Base-by-base conservation (phyloP, 2,329 filamentous ascomycete species). In the Dothideomycetidae sp. region DNA sequence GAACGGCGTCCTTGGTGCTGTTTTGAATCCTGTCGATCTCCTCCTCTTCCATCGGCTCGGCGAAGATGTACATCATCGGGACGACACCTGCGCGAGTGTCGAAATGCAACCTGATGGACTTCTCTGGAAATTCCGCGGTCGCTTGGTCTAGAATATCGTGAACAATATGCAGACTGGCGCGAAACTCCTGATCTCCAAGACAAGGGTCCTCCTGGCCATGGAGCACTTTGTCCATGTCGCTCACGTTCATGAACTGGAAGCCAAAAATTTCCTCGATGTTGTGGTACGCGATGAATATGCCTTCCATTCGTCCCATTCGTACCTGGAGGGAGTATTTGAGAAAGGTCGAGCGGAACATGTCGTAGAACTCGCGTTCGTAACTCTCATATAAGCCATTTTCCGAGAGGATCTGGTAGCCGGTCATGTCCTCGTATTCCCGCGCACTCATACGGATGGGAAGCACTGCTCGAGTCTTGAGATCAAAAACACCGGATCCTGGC, bases 251-350 rank as follows among this genome's bases (percentile, higher is more conserved):
- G 54, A 98, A 98, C 58, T 98, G 90, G 57, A 98, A 98, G 4
- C 90, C 90, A 54, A 98, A 98, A 34, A 98, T 93, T 39, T 86
- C 80, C 58, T 86, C 71, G 2, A 85, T 82, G 55, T 98, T 98
- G 64, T 98, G 90, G 55, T 77, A 98, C 2, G 90, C 90, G 14
- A 96, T 81, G 53, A 96, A 98, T 34, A 96, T 94, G 37, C 90
- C 90, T 53, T 98, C 88, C 92, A 98, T 98, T 34, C 86, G 77
- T 12, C 92, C 90, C 74, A 98, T 92, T 31, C 90, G 81, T 17
- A 88, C 92, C 59, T 98, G 90, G 18, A 98, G 67, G 7, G 86
- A 93, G 57, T 98, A 98, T 53, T 98, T 98, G 39, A 98, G 65
- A 61, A 98, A 88, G 0, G 88, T 90, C 1, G 86, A 74, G 37